phyloP scores from a whole-genome alignment of 257 asterid genomes.

The Gentiana straminea region DNA sequence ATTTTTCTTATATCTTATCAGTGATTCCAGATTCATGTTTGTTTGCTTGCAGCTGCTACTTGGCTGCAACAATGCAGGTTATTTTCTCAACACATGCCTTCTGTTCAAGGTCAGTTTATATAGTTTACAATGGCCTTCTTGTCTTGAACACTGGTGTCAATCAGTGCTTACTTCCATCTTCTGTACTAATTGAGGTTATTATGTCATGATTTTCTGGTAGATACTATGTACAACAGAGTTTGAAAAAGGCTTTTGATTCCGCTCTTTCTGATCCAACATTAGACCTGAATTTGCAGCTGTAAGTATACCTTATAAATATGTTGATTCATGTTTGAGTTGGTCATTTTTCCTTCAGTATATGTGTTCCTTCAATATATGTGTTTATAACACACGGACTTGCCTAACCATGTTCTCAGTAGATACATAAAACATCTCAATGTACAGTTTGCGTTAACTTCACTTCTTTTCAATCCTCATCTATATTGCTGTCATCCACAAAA shows the following conservation, averaged over 20 bases:
- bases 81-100: slow-evolving; percentile 73
- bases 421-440: no score
- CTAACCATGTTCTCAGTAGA: no score
- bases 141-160: slow-evolving; percentile 1
- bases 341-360: no score
- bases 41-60: slow-evolving; percentile 66
- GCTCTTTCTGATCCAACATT: slow-evolving; percentile 97
- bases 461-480: no score
- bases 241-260: slow-evolving; percentile 59
- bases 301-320: slow-evolving; percentile 20
- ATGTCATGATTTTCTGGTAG: slow-evolving; percentile 23
- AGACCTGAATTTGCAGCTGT: slow-evolving; percentile 92
- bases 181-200: not conserved
- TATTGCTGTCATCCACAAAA: no score
- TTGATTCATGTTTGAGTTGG: no score
- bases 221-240: slow-evolving; percentile 48
- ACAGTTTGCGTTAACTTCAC: no score
- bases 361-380: no score
- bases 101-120: slow-evolving; percentile 54
- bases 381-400: no score
- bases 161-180: slow-evolving; percentile 5
- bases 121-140: slow-evolving; percentile 1
- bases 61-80: slow-evolving; percentile 98
- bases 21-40: slow-evolving; percentile 1
- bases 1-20: no score